Evolutionary conservation across 352 stramenopile genomes (phyloP).

Genomic region (Pythium biforme): DNA sequence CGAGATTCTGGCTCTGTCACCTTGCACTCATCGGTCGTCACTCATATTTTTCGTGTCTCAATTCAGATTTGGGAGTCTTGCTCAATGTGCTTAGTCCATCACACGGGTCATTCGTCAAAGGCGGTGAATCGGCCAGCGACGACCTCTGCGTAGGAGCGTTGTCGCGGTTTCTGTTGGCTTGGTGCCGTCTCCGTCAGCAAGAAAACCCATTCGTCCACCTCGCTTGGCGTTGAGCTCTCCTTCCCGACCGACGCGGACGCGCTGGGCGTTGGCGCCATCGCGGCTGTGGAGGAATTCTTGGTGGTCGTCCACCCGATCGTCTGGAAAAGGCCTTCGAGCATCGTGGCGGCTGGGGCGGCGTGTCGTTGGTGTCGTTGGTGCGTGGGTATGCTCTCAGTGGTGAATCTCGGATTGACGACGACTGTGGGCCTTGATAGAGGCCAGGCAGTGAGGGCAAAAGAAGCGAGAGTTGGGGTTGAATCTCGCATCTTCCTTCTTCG

Average conservation of each 20-base stretch:
- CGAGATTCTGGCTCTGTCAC: too few relatives aligned
- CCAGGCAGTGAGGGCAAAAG: neutral
- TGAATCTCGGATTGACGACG: conserved; percentile 6
- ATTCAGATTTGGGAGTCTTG: too few relatives aligned
- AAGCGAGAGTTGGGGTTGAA: conserved; percentile 8
- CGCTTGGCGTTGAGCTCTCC: neutral
- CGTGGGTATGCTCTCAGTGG: neutral
- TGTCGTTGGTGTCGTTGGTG: neutral
- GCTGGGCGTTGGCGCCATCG: neutral
- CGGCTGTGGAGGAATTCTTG: neutral
- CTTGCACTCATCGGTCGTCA: too few relatives aligned
- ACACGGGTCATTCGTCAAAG: neutral
- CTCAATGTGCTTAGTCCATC: too few relatives aligned
- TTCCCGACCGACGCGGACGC: neutral
- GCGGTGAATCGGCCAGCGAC: conserved; percentile 17
- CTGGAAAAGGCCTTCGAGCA: conserved; percentile 25
- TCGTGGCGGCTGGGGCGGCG: conserved; percentile 4
- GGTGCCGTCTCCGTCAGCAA: conserved; percentile 7
- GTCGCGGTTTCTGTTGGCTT: conserved; percentile 7
- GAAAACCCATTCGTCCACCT: conserved; percentile 23
- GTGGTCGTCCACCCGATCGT: conserved; percentile 16
- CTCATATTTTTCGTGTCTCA: too few relatives aligned
- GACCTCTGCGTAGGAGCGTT: conserved; percentile 37
- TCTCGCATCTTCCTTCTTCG: neutral
- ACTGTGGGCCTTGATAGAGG: neutral